These are phyloP conservation scores for Aquilaria agallochum DNA, from an alignment of 441 rosid genomes.

Conservation along the genomic window DNA sequence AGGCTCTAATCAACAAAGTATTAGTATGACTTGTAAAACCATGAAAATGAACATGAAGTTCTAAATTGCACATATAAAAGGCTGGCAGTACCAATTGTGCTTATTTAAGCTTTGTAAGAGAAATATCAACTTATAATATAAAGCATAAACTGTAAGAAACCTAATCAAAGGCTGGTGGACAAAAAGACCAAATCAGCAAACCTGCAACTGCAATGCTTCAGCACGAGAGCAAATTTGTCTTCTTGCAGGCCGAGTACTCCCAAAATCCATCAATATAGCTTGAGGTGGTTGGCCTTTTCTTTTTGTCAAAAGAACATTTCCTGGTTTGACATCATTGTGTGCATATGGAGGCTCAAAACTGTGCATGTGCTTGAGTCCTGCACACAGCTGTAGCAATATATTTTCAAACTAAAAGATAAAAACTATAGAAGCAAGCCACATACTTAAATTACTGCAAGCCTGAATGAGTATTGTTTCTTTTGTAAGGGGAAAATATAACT, in stretches of 20 bases:
- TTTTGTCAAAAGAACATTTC: slow-evolving; percentile 87
- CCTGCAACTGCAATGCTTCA: slow-evolving; percentile 96
- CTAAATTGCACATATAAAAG: background rate
- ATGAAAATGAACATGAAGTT: slow-evolving; percentile 4
- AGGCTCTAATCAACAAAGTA: background rate
- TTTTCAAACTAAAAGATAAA: slow-evolving; percentile 15
- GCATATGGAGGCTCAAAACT: slow-evolving; percentile 90
- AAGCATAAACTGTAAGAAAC: too few relatives aligned
- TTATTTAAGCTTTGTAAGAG: too few relatives aligned
- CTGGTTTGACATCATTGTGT: slow-evolving; percentile 99
- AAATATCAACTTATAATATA: too few relatives aligned
- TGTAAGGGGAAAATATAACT: too few relatives aligned
- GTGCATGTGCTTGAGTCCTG: slow-evolving; percentile 98
- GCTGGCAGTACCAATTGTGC: too few relatives aligned
- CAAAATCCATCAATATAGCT: slow-evolving; percentile 98
- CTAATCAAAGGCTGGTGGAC: too few relatives aligned
- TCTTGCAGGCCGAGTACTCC: slow-evolving; percentile 88
- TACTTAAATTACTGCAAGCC: too few relatives aligned
- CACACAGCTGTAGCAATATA: slow-evolving; percentile 69
- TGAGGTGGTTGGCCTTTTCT: slow-evolving; percentile 85
- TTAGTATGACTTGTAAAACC: slow-evolving; percentile 1
- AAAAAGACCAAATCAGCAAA: slow-evolving; percentile 17
- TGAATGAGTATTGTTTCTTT: too few relatives aligned
- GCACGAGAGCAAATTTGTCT: slow-evolving; percentile 85
- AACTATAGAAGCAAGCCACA: too few relatives aligned